Base-by-base conservation (phyloP, 345 rosid species). In the Salix suchowensis region DNA sequence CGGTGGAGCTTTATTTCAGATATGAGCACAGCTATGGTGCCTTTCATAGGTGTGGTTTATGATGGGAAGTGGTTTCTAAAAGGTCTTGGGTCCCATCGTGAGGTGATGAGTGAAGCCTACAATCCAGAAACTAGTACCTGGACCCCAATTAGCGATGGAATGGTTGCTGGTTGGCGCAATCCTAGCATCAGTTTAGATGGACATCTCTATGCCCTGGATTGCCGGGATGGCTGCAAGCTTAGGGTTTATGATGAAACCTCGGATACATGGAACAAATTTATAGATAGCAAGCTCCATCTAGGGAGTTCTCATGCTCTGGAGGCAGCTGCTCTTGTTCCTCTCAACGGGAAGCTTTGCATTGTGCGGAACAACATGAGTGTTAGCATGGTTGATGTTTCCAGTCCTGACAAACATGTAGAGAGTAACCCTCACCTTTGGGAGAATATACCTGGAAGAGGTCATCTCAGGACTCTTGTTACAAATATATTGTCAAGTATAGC, bases 1-100 rank as follows among this genome's bases (percentile, higher is more conserved):
- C 77, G 96, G 21, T 95, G 98, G 98, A 90, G 88, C 87, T 91
- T 93, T 74, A 81, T 95, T 73, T 82, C 97, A 36, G 98, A 95
- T 83, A 93, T 95, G 98, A 93, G 96, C 79, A 95, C 98, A 0
- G 97, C 98, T 58, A 95, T 95, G 98, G 96, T 93, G 77, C 97
- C 98, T 70, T 89, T 91, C 72, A 93, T 93, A 44, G 97, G 98
- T 60, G 97, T 95, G 39, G 90, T 95, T 58, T 91, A 89, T 44
- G 92, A 90, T 21, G 93, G 91, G 10, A 95, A 89, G 78, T 95
- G 98, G 98, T 91, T 91, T 84, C 88, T 95, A 34, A 95, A 91
- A 82, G 98, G 98, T 39, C 88, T 91, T 54, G 98, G 97, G 5
- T 86, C 94, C 66, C 97, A 86, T 74, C 97, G 89, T 16, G 91